Evolutionary conservation across 768 basidiomycete genomes (phyloP).

Genomic region (Clathrus columnatus): DNA sequence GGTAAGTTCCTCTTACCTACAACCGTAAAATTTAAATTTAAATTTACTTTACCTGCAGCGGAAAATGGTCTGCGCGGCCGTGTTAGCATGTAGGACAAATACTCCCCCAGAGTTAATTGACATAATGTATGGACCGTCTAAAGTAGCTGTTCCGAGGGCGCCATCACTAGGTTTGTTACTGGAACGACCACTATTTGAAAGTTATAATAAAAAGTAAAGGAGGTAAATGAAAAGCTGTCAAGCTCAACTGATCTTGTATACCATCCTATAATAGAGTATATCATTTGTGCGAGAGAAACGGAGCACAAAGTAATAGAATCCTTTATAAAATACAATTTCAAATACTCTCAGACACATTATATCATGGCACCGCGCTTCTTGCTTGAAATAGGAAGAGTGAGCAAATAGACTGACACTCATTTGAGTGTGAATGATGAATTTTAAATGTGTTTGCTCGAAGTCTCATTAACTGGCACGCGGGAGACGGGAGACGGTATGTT

Average conservation of each 20-base stretch:
- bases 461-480: too few relatives aligned
- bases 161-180: slow-evolving; percentile 89
- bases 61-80: slow-evolving; percentile 89
- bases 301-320: too few relatives aligned
- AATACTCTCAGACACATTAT: too few relatives aligned
- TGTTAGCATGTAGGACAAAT: slow-evolving; percentile 68
- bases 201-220: slow-evolving; percentile 46
- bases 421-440: too few relatives aligned
- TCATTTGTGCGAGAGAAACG: too few relatives aligned
- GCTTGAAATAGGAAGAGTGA: too few relatives aligned
- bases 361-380: too few relatives aligned
- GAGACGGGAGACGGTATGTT: too few relatives aligned
- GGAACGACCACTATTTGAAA: slow-evolving; percentile 76
- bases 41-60: slow-evolving; percentile 43
- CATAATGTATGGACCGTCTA: slow-evolving; percentile 73
- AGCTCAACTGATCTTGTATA: slow-evolving; percentile 44
- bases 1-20: not conserved
- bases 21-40: slow-evolving; percentile 9
- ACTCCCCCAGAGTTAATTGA: slow-evolving; percentile 70
- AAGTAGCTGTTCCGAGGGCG: slow-evolving; percentile 88
- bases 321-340: too few relatives aligned
- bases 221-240: slow-evolving; percentile 4
- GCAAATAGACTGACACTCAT: too few relatives aligned
- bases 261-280: slow-evolving; percentile 65
- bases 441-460: too few relatives aligned